Percentiles rank a stretch among this genome's conserved stretches.
These are phyloP conservation scores for Gossypium mustelinum DNA, from an alignment of 345 rosid species.

Conservation along the genomic window DNA sequence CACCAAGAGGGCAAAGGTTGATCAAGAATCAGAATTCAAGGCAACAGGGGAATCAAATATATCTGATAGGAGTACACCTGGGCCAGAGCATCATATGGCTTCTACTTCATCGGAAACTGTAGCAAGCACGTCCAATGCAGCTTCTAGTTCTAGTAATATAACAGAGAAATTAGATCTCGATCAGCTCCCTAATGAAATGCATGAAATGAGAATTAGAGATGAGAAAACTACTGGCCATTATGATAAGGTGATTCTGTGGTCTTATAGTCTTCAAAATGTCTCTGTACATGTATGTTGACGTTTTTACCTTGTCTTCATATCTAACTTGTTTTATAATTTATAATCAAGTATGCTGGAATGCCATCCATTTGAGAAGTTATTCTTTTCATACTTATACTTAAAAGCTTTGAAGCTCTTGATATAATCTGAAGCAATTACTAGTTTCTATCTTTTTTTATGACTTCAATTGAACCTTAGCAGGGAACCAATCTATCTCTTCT, in stretches of 20 bases:
- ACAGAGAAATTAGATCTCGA: conserved; percentile 37
- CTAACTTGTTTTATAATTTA: not conserved
- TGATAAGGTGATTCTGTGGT: conserved; percentile 42
- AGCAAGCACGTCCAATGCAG: conserved; percentile 46
- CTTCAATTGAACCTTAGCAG: not conserved
- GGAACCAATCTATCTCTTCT: not conserved
- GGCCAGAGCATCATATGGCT: conserved; percentile 52
- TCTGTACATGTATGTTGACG: not conserved
- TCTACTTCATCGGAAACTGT: conserved; percentile 45
- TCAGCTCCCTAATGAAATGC: conserved; percentile 61
- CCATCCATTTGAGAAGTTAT: not conserved
- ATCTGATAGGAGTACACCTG: conserved; percentile 42
- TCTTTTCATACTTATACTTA: not conserved
- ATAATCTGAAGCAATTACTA: not conserved
- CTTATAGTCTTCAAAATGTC: not conserved
- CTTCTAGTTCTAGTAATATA: conserved; percentile 25
- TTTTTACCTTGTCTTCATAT: not conserved
- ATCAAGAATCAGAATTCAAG: conserved; percentile 44
- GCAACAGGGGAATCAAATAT: conserved; percentile 31
- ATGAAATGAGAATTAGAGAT: conserved; percentile 58
- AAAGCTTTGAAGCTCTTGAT: not conserved
- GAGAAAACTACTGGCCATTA: conserved; percentile 43
- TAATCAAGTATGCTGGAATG: not conserved
- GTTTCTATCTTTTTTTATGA: not conserved
- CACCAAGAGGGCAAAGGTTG: conserved; percentile 69